A percentile compares a stretch with the other conserved stretches of the same genome.
Evolutionary conservation across 1,284 basidiomycete genomes (phyloP).

Genomic region (Fomes fomentarius): DNA sequence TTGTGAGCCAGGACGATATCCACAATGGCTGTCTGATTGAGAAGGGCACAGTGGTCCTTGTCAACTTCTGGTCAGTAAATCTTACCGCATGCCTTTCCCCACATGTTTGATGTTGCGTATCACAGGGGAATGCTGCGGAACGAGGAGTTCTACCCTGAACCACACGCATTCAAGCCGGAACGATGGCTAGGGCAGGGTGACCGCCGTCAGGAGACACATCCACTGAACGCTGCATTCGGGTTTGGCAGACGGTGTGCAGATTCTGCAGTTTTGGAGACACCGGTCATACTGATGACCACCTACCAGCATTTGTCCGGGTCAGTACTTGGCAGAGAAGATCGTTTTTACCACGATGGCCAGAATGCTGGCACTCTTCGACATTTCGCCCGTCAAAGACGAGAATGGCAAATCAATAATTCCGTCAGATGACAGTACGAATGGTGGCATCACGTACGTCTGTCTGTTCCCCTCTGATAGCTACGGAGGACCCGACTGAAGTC

Average conservation of each 20-base stretch:
- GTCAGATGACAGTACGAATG: constrained; percentile 10
- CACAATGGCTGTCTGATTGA: constrained; percentile 14
- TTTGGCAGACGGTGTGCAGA: constrained; percentile 27
- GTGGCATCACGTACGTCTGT: constrained; percentile 14
- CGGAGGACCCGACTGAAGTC: not conserved
- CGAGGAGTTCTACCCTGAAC: constrained; percentile 37
- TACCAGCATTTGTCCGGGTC: constrained; percentile 44
- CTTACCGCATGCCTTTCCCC: not conserved
- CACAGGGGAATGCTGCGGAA: constrained; percentile 38
- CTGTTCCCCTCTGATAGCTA: not conserved
- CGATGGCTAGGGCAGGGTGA: constrained; percentile 32
- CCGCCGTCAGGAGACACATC: constrained; percentile 25
- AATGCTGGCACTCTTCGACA: constrained; percentile 43
- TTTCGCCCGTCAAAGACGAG: constrained; percentile 32
- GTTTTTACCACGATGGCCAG: constrained; percentile 43
- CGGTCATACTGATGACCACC: not conserved
- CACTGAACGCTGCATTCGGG: constrained; percentile 35
- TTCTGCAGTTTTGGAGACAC: not conserved
- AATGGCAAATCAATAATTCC: constrained; percentile 10
- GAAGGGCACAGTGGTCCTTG: constrained; percentile 15
- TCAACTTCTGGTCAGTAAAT: constrained; percentile 19
- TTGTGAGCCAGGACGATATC: constrained; percentile 14
- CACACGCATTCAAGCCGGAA: constrained; percentile 39
- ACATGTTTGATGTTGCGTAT: not conserved
- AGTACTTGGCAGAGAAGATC: constrained; percentile 43